Base-by-base conservation (phyloP, 306 rosid genomes). In the Gastrolobium villosum region DNA sequence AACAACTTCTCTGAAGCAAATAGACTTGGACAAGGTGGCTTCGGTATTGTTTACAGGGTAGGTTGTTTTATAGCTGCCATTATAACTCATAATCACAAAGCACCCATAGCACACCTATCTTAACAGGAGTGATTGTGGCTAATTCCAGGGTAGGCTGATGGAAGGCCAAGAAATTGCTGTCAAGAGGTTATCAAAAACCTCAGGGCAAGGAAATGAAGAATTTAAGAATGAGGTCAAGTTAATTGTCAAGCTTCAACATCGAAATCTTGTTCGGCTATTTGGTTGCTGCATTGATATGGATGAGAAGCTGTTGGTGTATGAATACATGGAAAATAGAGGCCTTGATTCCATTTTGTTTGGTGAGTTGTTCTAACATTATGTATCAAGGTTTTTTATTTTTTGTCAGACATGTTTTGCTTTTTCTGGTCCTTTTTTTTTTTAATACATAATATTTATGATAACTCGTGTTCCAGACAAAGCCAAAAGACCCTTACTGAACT, bases 161-260 rank as follows among this genome's bases (percentile, higher is more conserved):
- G 97, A 84, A 40, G 93, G 86, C n/a, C 83, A 84, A 71, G 85
- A 82, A 13, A 86, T 92, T n/a, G 97, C 95, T 2, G 97, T 92
- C 46, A 92, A 92, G 83, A 88, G 97, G 79, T 83, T 90, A 1
- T 88, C 95, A 13, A 79, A 77, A 80, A 78, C 40, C 45, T 92
- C 97, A 0, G 86, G 79, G 6, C 97, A 92, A 83, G 97, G 97
- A 44, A 45, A 45, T 8, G 92, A 87, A 62, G 97, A 92, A 54
- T 92, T 92, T 81, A 92, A 82, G 83, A 92, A 87, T 46, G 95
- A 92, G 78, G 87, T 90, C 49, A 81, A 54, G 74, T 72, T 92
- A 60, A 90, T 92, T 54, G 95, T 81, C 39, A 90, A 72, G 76
- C 95, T 92, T 82, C 95, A 92, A 73, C 97, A 92, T 69, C 55